Evolutionary conservation across 495 filamentous ascomycete species (phyloP), one percentile per base, ranked within the genome.

Genomic region (Hypoxylon fragiforme): DNA sequence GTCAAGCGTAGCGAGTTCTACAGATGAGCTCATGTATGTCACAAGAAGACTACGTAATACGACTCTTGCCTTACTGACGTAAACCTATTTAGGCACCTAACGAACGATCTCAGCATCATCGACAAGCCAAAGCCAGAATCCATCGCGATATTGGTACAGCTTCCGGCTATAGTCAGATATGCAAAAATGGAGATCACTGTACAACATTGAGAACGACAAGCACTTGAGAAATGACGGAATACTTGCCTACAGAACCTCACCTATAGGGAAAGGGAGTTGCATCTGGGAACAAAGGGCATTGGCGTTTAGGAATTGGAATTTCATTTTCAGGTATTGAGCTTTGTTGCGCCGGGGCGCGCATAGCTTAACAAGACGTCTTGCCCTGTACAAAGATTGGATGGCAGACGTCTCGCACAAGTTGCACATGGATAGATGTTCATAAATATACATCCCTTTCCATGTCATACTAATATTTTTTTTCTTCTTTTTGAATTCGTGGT

Each of bases 1-100:
- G 87, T 97, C 9, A 95, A 92, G 83, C 77, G 94, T 50, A 92
- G 92, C 54, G 94, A 99, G 73, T 99, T 97, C 66, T 99, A 99
- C 73, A 84, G 92, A 62, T 97, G 74, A 83, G 44, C 5, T 15
- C 7, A 12, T 8, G 14, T 30, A 26, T 22, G 18, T 28, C 7
- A 35, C 21, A 11, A 22, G n/a, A 37, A 12, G 9, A 6, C n/a
- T 4, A 40, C 11, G 13, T 19, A 11, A 15, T 37, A n/a, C n/a
- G n/a, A n/a, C 14, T 16, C 1, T 37, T 19, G n/a, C n/a, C n/a
- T n/a, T n/a, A n/a, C n/a, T n/a, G n/a, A n/a, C n/a, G n/a, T n/a
- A n/a, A n/a, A n/a, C n/a, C n/a, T n/a, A n/a, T n/a, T n/a, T 35
- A 45, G 28, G 28, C 9, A 35, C n/a, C 18, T 13, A 7, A 3